Evolutionary conservation across 2,329 filamentous ascomycete genomes (phyloP).

Genomic region (Fusarium lateritium): DNA sequence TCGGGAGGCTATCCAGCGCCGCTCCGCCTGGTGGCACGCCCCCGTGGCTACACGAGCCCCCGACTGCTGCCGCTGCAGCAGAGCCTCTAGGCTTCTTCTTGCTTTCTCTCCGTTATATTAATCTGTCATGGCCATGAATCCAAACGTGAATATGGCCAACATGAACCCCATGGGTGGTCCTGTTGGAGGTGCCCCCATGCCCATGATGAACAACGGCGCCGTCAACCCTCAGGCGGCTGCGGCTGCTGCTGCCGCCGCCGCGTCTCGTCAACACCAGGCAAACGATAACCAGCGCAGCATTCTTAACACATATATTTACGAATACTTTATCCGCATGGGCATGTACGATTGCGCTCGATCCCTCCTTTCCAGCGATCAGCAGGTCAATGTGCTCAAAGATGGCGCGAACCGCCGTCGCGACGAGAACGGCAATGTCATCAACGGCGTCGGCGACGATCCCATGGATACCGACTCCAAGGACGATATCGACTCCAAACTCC

Average conservation of each 20-base stretch:
- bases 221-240: conserved; percentile 54
- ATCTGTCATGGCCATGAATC: conserved; percentile 66
- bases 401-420: conserved; percentile 78
- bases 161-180: conserved; percentile 80
- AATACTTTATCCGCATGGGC: conserved; percentile 88
- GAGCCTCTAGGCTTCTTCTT: conserved; percentile 44
- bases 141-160: conserved; percentile 74
- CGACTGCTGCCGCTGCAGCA: conserved; percentile 47
- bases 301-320: conserved; percentile 91
- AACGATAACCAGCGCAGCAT: conserved; percentile 67
- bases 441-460: conserved; percentile 79
- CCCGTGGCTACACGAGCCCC: conserved; percentile 52
- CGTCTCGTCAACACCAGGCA: conserved; percentile 58
- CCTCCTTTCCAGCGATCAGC: conserved; percentile 76
- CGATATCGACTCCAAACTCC: conserved; percentile 79
- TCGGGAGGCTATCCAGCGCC: conserved; percentile 53
- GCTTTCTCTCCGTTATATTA: conserved; percentile 37
- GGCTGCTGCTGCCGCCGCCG: conserved; percentile 51
- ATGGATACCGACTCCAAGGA: conserved; percentile 91
- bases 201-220: conserved; percentile 76
- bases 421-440: conserved; percentile 76
- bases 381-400: conserved; percentile 76
- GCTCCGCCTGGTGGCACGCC: conserved; percentile 54
- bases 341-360: conserved; percentile 88
- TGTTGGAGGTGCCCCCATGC: conserved; percentile 72